These are phyloP conservation scores for Boechera retrofracta DNA, from an alignment of 345 rosid species.

Conservation along the genomic window DNA sequence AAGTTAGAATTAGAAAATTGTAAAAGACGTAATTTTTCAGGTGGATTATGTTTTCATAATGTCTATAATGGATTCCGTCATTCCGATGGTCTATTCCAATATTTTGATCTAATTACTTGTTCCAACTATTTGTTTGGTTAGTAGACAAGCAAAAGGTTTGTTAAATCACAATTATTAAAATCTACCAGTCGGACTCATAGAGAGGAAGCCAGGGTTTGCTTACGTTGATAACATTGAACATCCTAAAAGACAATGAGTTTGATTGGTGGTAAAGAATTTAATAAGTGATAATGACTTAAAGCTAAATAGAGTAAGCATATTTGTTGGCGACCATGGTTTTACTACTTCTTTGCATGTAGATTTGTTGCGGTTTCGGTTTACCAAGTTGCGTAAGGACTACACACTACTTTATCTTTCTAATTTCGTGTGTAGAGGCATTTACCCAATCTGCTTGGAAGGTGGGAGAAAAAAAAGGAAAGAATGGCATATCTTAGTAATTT, in stretches of 20 bases:
- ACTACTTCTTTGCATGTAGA: constrained; percentile 20
- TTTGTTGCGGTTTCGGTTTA: constrained; percentile 13
- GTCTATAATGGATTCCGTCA: not conserved
- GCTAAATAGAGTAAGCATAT: constrained; percentile 16
- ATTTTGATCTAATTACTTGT: not conserved
- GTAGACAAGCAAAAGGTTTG: not conserved
- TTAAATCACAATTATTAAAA: not conserved
- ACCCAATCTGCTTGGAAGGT: constrained; percentile 3
- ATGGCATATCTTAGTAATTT: not conserved
- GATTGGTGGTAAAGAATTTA: constrained; percentile 15
- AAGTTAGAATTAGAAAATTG: not conserved
- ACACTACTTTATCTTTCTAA: constrained; percentile 19
- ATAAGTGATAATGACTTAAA: not conserved
- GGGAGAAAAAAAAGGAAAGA: not conserved
- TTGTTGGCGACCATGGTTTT: constrained; percentile 39
- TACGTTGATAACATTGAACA: constrained; percentile 19
- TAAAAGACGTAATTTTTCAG: constrained; percentile 1
- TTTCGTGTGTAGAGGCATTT: not conserved
- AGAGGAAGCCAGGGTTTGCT: constrained; percentile 8
- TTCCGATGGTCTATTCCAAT: not conserved
- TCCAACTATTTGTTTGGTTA: constrained; percentile 9
- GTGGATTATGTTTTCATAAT: not conserved
- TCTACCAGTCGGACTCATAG: not conserved
- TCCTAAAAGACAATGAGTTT: constrained; percentile 9
- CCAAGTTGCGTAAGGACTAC: constrained; percentile 19